A percentile compares a stretch with the other conserved stretches of the same genome.
These are phyloP conservation scores for Suillus americanus DNA, from an alignment of 768 basidiomycete genomes.

Conservation along the genomic window DNA sequence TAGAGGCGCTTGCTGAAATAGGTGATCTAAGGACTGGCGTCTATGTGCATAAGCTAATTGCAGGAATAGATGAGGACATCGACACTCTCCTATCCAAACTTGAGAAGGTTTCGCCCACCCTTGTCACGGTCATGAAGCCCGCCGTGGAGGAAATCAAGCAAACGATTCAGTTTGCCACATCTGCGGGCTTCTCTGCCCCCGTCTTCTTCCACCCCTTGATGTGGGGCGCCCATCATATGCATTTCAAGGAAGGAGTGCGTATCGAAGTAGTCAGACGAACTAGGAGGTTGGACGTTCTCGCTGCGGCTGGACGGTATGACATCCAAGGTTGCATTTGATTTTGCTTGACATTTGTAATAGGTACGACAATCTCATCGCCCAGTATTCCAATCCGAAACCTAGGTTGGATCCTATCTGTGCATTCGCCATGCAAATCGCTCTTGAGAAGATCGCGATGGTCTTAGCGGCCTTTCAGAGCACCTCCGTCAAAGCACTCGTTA, in stretches of 20 bases:
- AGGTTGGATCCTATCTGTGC: constrained; percentile 60
- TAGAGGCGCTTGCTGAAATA: constrained; percentile 66
- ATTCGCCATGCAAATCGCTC: constrained; percentile 70
- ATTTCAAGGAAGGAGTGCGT: constrained; percentile 74
- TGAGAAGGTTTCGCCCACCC: constrained; percentile 57
- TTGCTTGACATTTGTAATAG: constrained; percentile 33
- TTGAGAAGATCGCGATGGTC: constrained; percentile 73
- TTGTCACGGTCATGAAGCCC: constrained; percentile 49
- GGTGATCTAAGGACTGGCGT: constrained; percentile 38
- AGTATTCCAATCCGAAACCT: constrained; percentile 56
- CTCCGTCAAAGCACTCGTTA: constrained; percentile 67
- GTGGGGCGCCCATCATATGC: constrained; percentile 60
- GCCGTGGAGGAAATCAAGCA: constrained; percentile 61
- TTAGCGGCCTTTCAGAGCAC: constrained; percentile 68
- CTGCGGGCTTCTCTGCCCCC: constrained; percentile 61
- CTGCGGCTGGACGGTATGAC: constrained; percentile 75
- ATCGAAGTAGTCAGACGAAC: constrained; percentile 71
- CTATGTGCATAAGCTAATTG: constrained; percentile 2
- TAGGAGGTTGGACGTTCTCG: constrained; percentile 69
- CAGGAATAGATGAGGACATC: constrained; percentile 56
- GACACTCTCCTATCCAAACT: constrained; percentile 55
- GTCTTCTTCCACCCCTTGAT: constrained; percentile 74
- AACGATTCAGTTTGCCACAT: constrained; percentile 56
- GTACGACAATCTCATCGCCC: constrained; percentile 69
- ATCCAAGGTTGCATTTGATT: background rate